Percentiles rank a stretch among this genome's conserved stretches.
Evolutionary conservation across 1,284 basidiomycete species (phyloP).

Genomic region (Macrocystidia cucumis): DNA sequence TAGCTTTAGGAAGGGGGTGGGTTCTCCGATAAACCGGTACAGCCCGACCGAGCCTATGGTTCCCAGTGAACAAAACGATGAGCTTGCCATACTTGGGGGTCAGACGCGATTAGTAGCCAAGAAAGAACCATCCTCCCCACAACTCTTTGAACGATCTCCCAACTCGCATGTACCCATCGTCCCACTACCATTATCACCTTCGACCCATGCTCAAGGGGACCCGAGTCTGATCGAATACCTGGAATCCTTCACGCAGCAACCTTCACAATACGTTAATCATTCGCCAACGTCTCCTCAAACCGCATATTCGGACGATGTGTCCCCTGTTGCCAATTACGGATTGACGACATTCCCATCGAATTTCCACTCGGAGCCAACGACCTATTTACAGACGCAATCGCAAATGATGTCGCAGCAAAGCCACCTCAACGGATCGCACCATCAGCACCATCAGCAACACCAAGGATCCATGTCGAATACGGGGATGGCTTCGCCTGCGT

Average conservation of each 20-base stretch:
- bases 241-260: slow-evolving; percentile 44
- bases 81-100: slow-evolving; percentile 63
- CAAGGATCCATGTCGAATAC: slow-evolving; percentile 10
- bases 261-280: slow-evolving; percentile 5
- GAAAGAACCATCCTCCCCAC: slow-evolving; percentile 52
- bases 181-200: slow-evolving; percentile 42
- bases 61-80: slow-evolving; percentile 55
- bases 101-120: slow-evolving; percentile 62
- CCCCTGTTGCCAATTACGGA: neutral
- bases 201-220: slow-evolving; percentile 37
- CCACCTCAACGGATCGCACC: slow-evolving; percentile 5
- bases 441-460: slow-evolving; percentile 6
- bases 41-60: slow-evolving; percentile 36
- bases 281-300: slow-evolving; percentile 8
- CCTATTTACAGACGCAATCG: slow-evolving; percentile 13
- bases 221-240: slow-evolving; percentile 61
- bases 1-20: slow-evolving; percentile 52
- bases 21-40: slow-evolving; percentile 37
- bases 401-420: slow-evolving; percentile 11
- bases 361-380: neutral
- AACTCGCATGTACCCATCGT: slow-evolving; percentile 59
- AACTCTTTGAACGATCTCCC: slow-evolving; percentile 56
- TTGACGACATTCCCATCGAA: neutral
- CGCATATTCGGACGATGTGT: slow-evolving; percentile 8
- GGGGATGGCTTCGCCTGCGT: slow-evolving; percentile 18